These are phyloP conservation scores for Neophaeococcomyces mojaviensis DNA, from an alignment of 2,329 filamentous ascomycete genomes.

Conservation along the genomic window DNA sequence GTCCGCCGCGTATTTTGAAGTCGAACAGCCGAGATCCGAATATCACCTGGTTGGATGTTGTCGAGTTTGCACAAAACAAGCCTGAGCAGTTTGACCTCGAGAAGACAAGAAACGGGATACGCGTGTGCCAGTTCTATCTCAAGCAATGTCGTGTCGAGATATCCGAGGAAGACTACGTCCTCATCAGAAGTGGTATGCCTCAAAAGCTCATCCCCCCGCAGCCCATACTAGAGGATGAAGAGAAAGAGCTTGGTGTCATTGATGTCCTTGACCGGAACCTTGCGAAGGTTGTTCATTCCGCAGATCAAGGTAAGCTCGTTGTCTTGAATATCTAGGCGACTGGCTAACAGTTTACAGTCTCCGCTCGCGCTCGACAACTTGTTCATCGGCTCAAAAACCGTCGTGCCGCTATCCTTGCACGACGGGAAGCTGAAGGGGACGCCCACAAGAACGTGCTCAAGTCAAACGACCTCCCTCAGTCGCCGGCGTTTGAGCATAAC, in stretches of 20 bases:
- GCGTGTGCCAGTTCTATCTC: constrained; percentile 73
- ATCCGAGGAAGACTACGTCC: constrained; percentile 75
- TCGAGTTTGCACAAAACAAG: constrained; percentile 73
- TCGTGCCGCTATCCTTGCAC: constrained; percentile 62
- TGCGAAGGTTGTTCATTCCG: constrained; percentile 67
- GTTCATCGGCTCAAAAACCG: constrained; percentile 73
- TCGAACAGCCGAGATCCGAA: constrained; percentile 54
- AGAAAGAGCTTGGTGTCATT: constrained; percentile 73
- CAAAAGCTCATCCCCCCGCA: constrained; percentile 75
- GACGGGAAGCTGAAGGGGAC: constrained; percentile 47
- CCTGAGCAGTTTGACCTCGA: constrained; percentile 69
- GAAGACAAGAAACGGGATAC: constrained; percentile 58
- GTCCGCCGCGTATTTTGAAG: constrained; percentile 61
- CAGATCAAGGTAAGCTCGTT: constrained; percentile 57
- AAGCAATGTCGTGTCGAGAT: constrained; percentile 79
- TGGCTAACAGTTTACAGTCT: constrained; percentile 39
- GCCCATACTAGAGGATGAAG: constrained; percentile 77
- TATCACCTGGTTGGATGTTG: constrained; percentile 77
- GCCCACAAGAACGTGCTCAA: constrained; percentile 10
- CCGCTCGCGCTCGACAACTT: constrained; percentile 65
- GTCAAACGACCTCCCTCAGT: constrained; percentile 17
- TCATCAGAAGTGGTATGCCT: constrained; percentile 74
- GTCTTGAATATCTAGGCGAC: neutral
- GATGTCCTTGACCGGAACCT: constrained; percentile 77
- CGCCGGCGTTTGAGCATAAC: constrained; percentile 21